Base-by-base conservation (phyloP, 176 grass and related monocot genomes). In the Raddia guianensis region DNA sequence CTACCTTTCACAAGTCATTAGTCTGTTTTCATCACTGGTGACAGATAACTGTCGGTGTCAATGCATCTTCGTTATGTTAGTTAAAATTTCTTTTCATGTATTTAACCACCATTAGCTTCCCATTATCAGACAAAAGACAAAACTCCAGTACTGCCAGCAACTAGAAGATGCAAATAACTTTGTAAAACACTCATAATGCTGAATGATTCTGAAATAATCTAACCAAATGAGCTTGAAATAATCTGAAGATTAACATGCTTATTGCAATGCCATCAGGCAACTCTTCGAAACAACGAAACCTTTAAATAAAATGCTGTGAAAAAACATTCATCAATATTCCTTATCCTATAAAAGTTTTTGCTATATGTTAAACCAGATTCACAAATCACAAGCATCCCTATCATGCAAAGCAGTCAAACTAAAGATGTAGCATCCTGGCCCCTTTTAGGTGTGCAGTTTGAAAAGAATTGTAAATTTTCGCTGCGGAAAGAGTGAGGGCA, bases 51-150 rank as follows among this genome's bases (percentile, higher is more conserved):
- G 70, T 80, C 5, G 35, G 51, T 80, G 68, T 73, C 44, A 80
- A 43, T 72, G 32, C 49, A 77, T 73, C 72, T 54, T 53, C 20
- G 27, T 55, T 60, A 53, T 80, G 77, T 92, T 92, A 92, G 82
- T 96, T 96, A 96, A 61, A 80, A 82, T 52, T 88, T 88, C 72
- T 65, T 92, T 96, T 90, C 85, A 88, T 96, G 79, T 64, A 78
- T 80, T 81, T 71, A 79, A 92, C 79, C 86, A 86, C 76, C 74
- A 93, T 82, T 87, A 93, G 91, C 90, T 86, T 80, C 64, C 77
- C 40, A 80, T 42, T 61, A 49, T 72, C 77, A 56, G 50, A 42
- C n/a, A 79, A 57, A 84, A 46, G 12, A 55, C 49, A 82, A 70
- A 70, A 72, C 46, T 72, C 76, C 27, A 70, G 71, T 75, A 71